Conservation (phyloP, 257 asterid species). For the Rubia yunnanensis region DNA sequence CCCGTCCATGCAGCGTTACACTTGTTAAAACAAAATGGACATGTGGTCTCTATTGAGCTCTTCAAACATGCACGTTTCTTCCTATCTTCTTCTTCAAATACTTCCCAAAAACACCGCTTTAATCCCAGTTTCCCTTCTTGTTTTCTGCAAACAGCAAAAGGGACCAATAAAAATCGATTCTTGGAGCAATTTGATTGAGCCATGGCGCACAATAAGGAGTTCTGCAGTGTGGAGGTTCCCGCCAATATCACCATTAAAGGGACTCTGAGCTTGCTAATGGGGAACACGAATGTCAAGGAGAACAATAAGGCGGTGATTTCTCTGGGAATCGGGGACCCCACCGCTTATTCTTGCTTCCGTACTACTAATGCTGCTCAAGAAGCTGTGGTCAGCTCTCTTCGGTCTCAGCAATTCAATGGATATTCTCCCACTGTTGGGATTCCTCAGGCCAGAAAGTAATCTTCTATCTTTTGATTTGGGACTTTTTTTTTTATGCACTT, state of each 20-base stretch:
- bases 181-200: background rate
- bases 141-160: background rate
- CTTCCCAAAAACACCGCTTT: background rate
- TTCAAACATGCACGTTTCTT: background rate
- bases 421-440: constrained; percentile 81
- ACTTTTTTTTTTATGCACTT: background rate
- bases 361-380: constrained; percentile 47
- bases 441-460: constrained; percentile 73
- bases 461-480: background rate
- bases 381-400: constrained; percentile 47
- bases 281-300: constrained; percentile 17
- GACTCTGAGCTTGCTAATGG: constrained; percentile 54
- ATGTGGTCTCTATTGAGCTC: background rate
- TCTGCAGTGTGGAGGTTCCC: constrained; percentile 21
- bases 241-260: constrained; percentile 62
- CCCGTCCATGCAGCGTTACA: constrained; percentile 9
- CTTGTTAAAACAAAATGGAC: background rate
- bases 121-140: background rate
- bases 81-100: background rate
- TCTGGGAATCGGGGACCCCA: constrained; percentile 81
- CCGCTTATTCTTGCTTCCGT: constrained; percentile 58
- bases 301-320: constrained; percentile 41
- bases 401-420: constrained; percentile 67
- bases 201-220: constrained; percentile 15
- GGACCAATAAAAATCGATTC: background rate